Evolutionary conservation across 306 rosid species (phyloP).

Genomic region (Rosa chinensis): DNA sequence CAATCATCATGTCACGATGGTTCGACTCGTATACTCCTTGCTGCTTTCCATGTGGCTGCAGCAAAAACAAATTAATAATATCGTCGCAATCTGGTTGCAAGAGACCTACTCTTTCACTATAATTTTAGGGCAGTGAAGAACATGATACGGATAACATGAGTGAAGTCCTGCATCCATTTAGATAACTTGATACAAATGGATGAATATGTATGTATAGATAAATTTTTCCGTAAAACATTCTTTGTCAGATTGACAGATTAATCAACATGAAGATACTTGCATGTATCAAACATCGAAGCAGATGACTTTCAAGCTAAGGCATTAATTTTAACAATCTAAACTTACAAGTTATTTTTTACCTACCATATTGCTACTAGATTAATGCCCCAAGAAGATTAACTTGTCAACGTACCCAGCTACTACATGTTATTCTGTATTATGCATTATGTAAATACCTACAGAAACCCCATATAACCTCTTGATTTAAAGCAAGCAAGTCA

Average conservation of each 20-base stretch:
- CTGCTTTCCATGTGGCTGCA: slow-evolving; percentile 40
- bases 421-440: background rate
- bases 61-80: background rate
- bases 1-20: slow-evolving; percentile 45
- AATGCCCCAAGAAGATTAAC: no score
- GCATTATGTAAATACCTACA: background rate
- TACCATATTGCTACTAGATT: background rate
- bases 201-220: background rate
- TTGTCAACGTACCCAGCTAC: background rate
- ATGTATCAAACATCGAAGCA: background rate
- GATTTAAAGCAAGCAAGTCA: background rate
- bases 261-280: background rate
- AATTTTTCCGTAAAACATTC: background rate
- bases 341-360: background rate
- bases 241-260: background rate
- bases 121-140: background rate
- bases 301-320: background rate
- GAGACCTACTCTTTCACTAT: background rate
- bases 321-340: background rate
- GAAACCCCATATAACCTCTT: background rate
- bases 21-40: slow-evolving; percentile 59
- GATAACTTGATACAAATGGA: background rate
- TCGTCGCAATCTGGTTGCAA: background rate
- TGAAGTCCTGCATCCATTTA: background rate
- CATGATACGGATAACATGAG: background rate